A percentile compares a stretch with the other conserved stretches of the same genome.
Evolutionary conservation across 1,284 basidiomycete species (phyloP).

Genomic region (Naganishia albida): DNA sequence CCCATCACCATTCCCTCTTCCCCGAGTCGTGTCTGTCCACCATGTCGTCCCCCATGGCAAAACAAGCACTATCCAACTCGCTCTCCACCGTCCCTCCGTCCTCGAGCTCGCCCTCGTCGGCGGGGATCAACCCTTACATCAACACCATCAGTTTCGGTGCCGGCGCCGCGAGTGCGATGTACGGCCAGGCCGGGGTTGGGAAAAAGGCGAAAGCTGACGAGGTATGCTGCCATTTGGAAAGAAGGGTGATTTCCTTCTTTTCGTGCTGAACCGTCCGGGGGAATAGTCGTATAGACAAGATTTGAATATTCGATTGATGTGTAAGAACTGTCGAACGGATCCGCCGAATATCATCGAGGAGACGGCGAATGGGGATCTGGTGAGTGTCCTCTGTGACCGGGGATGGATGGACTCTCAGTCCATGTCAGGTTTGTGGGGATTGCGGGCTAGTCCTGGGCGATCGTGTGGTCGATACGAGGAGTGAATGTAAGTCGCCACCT

Average conservation of each 20-base stretch:
- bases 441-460: conserved; percentile 96
- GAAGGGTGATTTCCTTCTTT: background rate
- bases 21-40: conserved; percentile 1
- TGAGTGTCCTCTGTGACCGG: conserved; percentile 48
- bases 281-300: conserved; percentile 31
- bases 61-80: conserved; percentile 26
- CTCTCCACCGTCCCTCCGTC: conserved; percentile 2
- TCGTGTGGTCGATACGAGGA: conserved; percentile 93
- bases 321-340: conserved; percentile 62
- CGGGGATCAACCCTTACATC: conserved; percentile 9
- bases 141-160: conserved; percentile 11
- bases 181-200: background rate
- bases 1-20: background rate
- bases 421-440: conserved; percentile 67
- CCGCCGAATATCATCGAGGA: conserved; percentile 95
- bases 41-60: conserved; percentile 26
- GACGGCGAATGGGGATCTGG: conserved; percentile 95
- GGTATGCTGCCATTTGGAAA: background rate
- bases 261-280: background rate
- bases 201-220: background rate
- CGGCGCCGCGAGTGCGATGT: conserved; percentile 20
- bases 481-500: conserved; percentile 69
- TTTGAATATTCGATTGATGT: conserved; percentile 31
- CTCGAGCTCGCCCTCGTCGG: background rate
- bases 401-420: background rate